Conservation (phyloP, 208 protist genomes). For the Endotrypanum monterogeii region DNA sequence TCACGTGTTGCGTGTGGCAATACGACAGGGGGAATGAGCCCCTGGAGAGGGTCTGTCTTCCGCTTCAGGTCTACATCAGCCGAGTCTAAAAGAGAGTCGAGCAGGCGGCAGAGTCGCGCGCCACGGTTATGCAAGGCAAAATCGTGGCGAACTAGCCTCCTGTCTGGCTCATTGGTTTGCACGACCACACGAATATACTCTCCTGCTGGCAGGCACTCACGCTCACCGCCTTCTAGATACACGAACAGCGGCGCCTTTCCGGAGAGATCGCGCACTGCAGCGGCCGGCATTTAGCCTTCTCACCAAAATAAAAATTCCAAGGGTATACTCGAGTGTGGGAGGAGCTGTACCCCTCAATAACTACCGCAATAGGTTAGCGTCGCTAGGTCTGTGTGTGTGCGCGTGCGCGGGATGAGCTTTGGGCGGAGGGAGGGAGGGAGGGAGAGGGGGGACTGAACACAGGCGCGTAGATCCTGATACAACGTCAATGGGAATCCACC, state of each 20-base stretch:
- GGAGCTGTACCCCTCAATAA: too few species aligned
- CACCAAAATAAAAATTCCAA: not conserved
- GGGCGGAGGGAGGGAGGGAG: not conserved
- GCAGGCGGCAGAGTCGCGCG: constrained; percentile 73
- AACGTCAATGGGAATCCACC: not conserved
- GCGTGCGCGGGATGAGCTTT: not conserved
- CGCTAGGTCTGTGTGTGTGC: not conserved
- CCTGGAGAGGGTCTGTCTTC: constrained; percentile 33
- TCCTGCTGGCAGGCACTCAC: constrained; percentile 41
- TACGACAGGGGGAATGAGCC: constrained; percentile 56
- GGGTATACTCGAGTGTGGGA: not conserved
- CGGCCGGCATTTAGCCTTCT: constrained; percentile 10
- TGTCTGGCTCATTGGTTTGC: constrained; percentile 29
- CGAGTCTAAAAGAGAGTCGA: constrained; percentile 74
- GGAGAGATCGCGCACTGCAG: constrained; percentile 29
- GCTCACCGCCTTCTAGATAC: constrained; percentile 35
- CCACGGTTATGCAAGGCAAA: constrained; percentile 81
- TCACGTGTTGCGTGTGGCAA: constrained; percentile 69
- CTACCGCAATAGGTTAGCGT: not conserved
- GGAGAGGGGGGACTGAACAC: not conserved
- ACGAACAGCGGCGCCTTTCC: constrained; percentile 37
- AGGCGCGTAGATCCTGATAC: not conserved
- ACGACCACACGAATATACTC: constrained; percentile 80
- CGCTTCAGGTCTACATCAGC: constrained; percentile 48
- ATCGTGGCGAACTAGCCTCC: constrained; percentile 36